Evolutionary conservation across 305 asterid genomes (phyloP).

Genomic region (Caryopteris hybrid): DNA sequence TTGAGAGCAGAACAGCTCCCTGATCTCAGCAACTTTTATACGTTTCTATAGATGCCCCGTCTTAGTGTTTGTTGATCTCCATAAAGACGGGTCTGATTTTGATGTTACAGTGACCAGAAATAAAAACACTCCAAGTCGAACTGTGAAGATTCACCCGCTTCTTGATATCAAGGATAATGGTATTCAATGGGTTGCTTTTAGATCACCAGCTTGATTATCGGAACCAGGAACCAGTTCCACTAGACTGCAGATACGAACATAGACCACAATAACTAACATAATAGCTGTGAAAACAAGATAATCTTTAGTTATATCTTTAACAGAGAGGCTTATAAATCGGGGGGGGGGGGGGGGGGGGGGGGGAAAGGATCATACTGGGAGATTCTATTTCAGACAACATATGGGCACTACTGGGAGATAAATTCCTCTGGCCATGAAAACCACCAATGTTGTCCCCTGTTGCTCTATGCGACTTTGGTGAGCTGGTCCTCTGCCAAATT

Average conservation of each 20-base stretch:
- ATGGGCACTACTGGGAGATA: slow-evolving; percentile 13
- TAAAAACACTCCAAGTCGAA: not conserved
- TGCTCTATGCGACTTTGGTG: slow-evolving; percentile 15
- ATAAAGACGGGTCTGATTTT: no score
- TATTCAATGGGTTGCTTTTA: slow-evolving; percentile 9
- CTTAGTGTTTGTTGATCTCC: no score
- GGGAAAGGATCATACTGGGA: slow-evolving; percentile 33
- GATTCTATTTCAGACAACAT: slow-evolving; percentile 21
- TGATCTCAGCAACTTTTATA: not conserved
- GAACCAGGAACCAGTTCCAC: slow-evolving; percentile 23
- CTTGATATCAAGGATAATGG: not conserved
- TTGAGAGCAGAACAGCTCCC: not conserved
- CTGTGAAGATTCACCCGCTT: not conserved
- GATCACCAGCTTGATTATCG: not conserved
- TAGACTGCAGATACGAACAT: slow-evolving; percentile 24
- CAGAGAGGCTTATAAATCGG: no score
- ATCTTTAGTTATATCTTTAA: no score
- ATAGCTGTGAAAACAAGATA: no score
- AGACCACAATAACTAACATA: no score
- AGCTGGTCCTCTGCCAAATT: slow-evolving; percentile 31
- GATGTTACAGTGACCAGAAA: not conserved
- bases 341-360: no score
- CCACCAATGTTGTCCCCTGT: slow-evolving; percentile 16
- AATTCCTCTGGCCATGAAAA: slow-evolving; percentile 16
- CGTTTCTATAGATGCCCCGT: not conserved